Evolutionary conservation across 768 basidiomycete genomes (phyloP), one percentile per base, ranked within the genome.

Genomic region (Leccinum imitatum): DNA sequence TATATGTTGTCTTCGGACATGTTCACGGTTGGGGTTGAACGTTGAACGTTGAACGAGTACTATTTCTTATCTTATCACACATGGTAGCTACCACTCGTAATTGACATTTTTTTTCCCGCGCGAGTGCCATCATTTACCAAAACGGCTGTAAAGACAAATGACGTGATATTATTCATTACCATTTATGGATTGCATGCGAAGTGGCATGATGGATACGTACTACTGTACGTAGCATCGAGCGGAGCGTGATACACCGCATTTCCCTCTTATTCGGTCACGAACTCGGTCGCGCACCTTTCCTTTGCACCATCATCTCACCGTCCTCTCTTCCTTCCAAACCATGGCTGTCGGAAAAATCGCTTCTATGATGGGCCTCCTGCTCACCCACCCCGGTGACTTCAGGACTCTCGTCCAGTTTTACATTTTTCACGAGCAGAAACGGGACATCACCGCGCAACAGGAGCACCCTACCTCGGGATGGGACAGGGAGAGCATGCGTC

Each of bases 311-410:
- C 9, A 10, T 30, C 35, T 14, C 41, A 47, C 44, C 37, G 8
- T 48, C 13, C 17, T 15, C 46, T 8, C 15, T 41, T 13, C n/a
- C 48, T 21, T n/a, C 17, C 4, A 33, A 48, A 39, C 57, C 3
- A 71, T 71, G 69, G 61, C 63, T 13, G 86, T 91, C 87, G 82
- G 79, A 59, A 75, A 80, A 62, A 66, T 80, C 9, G 81, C 83
- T 57, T 61, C 72, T 14, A 86, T 87, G 84, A 73, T 92, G 62
- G 76, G 81, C 39, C 79, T 93, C 30, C 78, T 89, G 63, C 71
- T 93, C 69, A 87, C 88, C 0, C 93, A 92, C 64, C 93, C 93
- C 14, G 69, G 82, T 61, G 96, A 99, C 71, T 90, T 95, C 72
- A 85, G 86, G 64, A 87, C 84, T 31, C 82, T 98, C 35, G 65